Base-by-base conservation (phyloP, 179 eudicot species). In the Beta lomatogona region DNA sequence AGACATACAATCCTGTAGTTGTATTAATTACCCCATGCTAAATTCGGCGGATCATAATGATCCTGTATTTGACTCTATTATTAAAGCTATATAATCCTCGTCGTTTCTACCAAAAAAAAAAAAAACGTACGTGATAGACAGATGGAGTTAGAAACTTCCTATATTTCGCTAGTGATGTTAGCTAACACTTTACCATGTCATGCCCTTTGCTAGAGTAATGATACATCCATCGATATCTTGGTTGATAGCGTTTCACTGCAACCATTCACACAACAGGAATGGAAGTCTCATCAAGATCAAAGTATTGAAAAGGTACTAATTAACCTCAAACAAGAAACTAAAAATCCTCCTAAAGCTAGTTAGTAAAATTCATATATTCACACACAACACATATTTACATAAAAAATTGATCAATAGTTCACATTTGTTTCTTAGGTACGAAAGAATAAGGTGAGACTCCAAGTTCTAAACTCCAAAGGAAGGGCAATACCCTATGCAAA, bases 231-330 rank as follows among this genome's bases (percentile, higher is more conserved):
- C n/a, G 89, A 92, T 9, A 81, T 92, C 57, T 85, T 88, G 90
- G 81, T 86, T 6, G 94, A 91, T 70, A 89, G 87, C 80, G 83
- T 91, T 63, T 92, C 97, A 4, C 58, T 92, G 55, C 94, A 92
- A 80, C 97, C 97, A 21, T 92, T 92, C 66, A 90, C 91, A n/a
- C 28, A 87, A 66, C 81, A 88, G 59, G 87, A 93, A 45, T 93
- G 97, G 97, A 86, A 73, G 73, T 91, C 92, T 25, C 95, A 92
- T 71, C 95, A 88, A 86, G 79, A 83, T 73, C 82, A 85, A 77
- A 89, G 83, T 88, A 84, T 91, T 28, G 87, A 92, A 21, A 85
- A 91, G 89, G 97, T 91, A 73, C 11, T 3, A 53, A 3, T 12
- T 46, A 71, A 41, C 9, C n/a, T 71, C 16, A 71, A 52, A 21